Conservation (phyloP, 495 filamentous ascomycete species). For the Penicillium lividum region DNA sequence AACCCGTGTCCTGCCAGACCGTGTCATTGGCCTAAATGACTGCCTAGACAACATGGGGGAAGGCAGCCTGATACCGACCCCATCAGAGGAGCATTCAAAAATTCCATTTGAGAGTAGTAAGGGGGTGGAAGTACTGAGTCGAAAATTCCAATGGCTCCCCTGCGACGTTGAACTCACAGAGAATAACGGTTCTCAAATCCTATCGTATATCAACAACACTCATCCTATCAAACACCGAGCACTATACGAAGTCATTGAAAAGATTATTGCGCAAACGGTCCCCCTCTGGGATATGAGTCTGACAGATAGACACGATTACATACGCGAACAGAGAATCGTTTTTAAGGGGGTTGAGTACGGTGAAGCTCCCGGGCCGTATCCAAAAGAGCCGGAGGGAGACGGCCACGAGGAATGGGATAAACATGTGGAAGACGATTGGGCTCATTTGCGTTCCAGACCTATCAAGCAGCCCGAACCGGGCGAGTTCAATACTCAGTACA, state of each 20-base stretch:
- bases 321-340: constrained; percentile 13
- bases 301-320: not conserved
- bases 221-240: constrained; percentile 46
- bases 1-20: constrained; percentile 44
- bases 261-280: constrained; percentile 48
- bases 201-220: constrained; percentile 62
- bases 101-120: not conserved
- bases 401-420: constrained; percentile 6
- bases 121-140: not conserved
- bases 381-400: not conserved
- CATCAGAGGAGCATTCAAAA: not conserved
- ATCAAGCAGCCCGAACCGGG: constrained; percentile 40
- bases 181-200: constrained; percentile 31
- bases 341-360: constrained; percentile 22
- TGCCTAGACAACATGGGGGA: constrained; percentile 41
- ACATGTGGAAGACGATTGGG: not conserved
- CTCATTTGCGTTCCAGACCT: constrained; percentile 6
- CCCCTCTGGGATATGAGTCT: constrained; percentile 52
- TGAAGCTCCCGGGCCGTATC: constrained; percentile 10
- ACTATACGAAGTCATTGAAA: constrained; percentile 55
- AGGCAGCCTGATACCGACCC: constrained; percentile 31
- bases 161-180: constrained; percentile 49
- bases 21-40: constrained; percentile 38
- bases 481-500: constrained; percentile 24
- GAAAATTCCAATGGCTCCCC: constrained; percentile 61